Conservation (phyloP, 805 yeast genomes). For the Lipomyces yamadae region DNA sequence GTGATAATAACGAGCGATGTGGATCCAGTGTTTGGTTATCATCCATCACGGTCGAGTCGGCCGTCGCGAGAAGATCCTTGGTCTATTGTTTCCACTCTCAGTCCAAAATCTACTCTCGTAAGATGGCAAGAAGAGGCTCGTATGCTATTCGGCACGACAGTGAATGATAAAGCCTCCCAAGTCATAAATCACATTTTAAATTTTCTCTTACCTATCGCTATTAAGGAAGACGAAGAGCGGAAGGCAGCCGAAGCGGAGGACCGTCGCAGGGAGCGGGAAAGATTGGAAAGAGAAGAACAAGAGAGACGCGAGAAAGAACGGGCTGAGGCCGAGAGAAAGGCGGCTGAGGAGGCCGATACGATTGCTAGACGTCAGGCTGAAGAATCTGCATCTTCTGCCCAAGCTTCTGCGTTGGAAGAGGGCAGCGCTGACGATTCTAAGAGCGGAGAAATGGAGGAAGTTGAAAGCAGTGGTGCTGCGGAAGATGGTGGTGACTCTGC, state of each 20-base stretch:
- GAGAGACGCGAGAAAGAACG: constrained; percentile 51
- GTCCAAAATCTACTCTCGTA: constrained; percentile 56
- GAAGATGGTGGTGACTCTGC: constrained; percentile 14
- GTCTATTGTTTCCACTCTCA: constrained; percentile 32
- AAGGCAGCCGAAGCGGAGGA: constrained; percentile 33
- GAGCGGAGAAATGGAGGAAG: constrained; percentile 25
- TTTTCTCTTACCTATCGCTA: constrained; percentile 36
- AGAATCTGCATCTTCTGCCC: constrained; percentile 20
- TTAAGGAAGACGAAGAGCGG: constrained; percentile 31
- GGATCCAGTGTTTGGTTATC: constrained; percentile 25
- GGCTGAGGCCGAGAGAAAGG: constrained; percentile 41
- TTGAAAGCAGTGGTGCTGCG: constrained; percentile 38
- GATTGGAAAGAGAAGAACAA: constrained; percentile 29
- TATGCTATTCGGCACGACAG: constrained; percentile 55
- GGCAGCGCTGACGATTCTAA: constrained; percentile 29
- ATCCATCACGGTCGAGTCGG: constrained; percentile 14
- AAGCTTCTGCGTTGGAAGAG: constrained; percentile 40
- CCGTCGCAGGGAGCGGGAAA: constrained; percentile 40
- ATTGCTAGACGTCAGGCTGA: constrained; percentile 10
- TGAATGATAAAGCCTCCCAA: constrained; percentile 44
- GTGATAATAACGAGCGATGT: constrained; percentile 27
- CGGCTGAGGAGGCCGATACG: constrained; percentile 40
- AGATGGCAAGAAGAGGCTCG: constrained; percentile 70
- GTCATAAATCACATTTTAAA: constrained; percentile 40
- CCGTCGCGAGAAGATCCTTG: constrained; percentile 28